Base-by-base conservation (phyloP, 495 filamentous ascomycete species). In the Pyrenopolyporus hunteri region DNA sequence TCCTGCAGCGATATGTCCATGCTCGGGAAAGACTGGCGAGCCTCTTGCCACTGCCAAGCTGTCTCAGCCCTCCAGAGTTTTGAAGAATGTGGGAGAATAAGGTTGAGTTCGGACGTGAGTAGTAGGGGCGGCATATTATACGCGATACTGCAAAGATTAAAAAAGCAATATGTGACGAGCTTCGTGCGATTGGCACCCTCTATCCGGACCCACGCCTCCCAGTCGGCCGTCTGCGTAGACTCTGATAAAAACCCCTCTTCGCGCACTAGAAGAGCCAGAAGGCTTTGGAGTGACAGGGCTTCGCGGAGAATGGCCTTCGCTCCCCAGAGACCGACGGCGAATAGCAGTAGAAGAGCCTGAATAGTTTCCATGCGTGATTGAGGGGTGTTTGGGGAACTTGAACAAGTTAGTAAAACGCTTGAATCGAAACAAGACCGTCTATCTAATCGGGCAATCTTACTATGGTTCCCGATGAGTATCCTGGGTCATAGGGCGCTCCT, bases 31-130 rank as follows among this genome's bases (percentile, higher is more conserved):
- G 76, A 67, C 66, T 78, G 72, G 20, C 76, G 69, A 17, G 75
- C 73, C 59, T 79, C 75, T 63, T 80, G 77, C 82, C 80, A 80
- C 33, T 80, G 74, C 72, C 77, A 81, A 10, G 73, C 68, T 4
- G 65, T 73, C 56, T 78, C 80, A 3, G 83, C 83, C 50, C 73
- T 74, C 82, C 82, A 86, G 6, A 81, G 64, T 4, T 77, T 75
- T 14, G 77, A 74, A 6, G 79, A 75, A 44, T 80, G 83, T 1
- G 88, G 88, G 6, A 89, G 74, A 40, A 80, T 80, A 3, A 89
- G 69, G 1, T 83, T 77, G 7, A 89, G 66, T 51, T 91, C 87
- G 1, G 85, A 84, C 1, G 83, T 87, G 6, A 88, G 68, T 1
- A 91, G 76, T 16, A 81, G 52, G 9, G 83, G 83, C 1, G 80